Evolutionary conservation across 1,284 basidiomycete genomes (phyloP).

Genomic region (Xanthoconium separans): DNA sequence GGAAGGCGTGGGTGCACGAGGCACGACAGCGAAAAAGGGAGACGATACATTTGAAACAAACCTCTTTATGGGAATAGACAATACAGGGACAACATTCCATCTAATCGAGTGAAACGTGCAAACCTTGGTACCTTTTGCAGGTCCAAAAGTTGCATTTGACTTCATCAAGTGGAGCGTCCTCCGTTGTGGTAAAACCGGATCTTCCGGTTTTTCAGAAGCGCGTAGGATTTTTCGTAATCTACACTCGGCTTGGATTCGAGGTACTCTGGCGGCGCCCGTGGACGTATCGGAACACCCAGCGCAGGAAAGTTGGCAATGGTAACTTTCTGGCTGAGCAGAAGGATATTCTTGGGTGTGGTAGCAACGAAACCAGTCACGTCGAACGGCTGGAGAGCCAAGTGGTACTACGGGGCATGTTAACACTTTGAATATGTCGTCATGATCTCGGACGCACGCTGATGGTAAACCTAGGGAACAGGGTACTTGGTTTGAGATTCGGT

Average conservation of each 20-base stretch:
- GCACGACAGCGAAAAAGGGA: constrained; percentile 42
- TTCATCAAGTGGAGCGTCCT: constrained; percentile 3
- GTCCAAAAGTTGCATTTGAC: neutral
- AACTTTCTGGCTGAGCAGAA: constrained; percentile 43
- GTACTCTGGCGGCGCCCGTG: constrained; percentile 57
- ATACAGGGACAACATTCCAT: neutral
- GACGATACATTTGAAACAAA: constrained; percentile 72
- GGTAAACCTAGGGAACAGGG: constrained; percentile 52
- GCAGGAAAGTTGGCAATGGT: constrained; percentile 43
- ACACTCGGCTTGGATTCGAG: constrained; percentile 36
- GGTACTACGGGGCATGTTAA: constrained; percentile 40
- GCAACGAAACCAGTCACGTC: constrained; percentile 45
- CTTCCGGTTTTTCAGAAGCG: constrained; percentile 57
- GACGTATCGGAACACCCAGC: constrained; percentile 40
- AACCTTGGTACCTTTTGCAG: neutral
- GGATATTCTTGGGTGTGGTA: constrained; percentile 21
- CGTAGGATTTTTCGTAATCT: constrained; percentile 53
- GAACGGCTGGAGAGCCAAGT: constrained; percentile 45
- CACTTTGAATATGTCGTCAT: neutral
- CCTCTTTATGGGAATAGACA: constrained; percentile 47
- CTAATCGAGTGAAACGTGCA: neutral
- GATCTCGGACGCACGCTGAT: constrained; percentile 37
- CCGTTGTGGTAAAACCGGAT: constrained; percentile 45
- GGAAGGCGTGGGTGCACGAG: constrained; percentile 51
- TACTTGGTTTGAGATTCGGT: constrained; percentile 48